These are phyloP conservation scores for Spergularia bocconei DNA, from an alignment of 148 eudicot species.

Conservation along the genomic window DNA sequence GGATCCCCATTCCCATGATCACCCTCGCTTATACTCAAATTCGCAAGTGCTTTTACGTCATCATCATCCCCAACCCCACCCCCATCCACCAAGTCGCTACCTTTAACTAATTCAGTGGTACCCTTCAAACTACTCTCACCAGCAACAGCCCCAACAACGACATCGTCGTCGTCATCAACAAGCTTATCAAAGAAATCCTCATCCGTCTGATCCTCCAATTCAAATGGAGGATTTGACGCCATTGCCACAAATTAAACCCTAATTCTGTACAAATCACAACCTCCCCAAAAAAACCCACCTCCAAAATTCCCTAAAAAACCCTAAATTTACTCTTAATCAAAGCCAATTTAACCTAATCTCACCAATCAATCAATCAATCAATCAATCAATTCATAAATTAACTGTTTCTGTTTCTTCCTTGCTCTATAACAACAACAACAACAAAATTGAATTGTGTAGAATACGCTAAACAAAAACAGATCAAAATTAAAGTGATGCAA, in stretches of 20 bases:
- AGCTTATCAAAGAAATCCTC: constrained; percentile 94
- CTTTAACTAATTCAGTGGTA: not conserved
- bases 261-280: constrained; percentile 17
- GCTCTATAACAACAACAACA: not conserved
- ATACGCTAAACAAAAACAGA: not conserved
- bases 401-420: not conserved
- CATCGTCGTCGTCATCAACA: constrained; percentile 70
- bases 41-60: constrained; percentile 55
- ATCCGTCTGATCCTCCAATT: constrained; percentile 93
- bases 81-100: constrained; percentile 28
- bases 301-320: constrained; percentile 23
- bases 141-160: constrained; percentile 4
- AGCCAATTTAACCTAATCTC: not conserved
- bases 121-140: constrained; percentile 21
- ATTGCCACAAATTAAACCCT: constrained; percentile 40
- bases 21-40: constrained; percentile 47
- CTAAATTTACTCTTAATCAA: not conserved
- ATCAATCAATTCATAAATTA: constrained; percentile 2
- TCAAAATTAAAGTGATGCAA: not conserved
- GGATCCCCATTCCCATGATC: constrained; percentile 14
- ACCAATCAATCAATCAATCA: constrained; percentile 9
- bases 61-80: constrained; percentile 37
- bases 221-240: constrained; percentile 76
- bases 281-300: not conserved
- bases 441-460: not conserved